These are phyloP conservation scores for Haematococcus lacustris DNA, from an alignment of 139 green algal species.

Conservation along the genomic window DNA sequence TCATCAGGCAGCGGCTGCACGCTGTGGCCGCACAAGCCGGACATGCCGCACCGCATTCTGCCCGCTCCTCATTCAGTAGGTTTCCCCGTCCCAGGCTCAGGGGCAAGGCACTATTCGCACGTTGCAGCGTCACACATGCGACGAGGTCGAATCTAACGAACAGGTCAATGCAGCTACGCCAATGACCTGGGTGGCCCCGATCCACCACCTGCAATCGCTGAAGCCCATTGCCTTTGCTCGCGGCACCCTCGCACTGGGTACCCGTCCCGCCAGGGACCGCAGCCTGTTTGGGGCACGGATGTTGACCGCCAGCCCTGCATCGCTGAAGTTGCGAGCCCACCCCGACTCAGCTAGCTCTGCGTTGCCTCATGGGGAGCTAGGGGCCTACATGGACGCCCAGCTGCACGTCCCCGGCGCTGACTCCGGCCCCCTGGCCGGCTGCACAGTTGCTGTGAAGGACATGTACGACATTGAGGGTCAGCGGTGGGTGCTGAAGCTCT, in stretches of 20 bases:
- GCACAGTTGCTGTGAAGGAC: constrained; percentile 52
- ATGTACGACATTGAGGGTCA: constrained; percentile 35
- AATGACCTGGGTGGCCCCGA: background rate
- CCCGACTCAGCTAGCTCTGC: background rate
- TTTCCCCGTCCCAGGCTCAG: background rate
- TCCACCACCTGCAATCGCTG: background rate
- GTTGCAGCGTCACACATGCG: background rate
- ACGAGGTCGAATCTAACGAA: background rate
- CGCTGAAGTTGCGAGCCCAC: background rate
- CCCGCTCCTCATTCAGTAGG: background rate
- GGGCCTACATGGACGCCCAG: constrained; percentile 16
- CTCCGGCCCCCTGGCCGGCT: constrained; percentile 21
- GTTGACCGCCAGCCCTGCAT: background rate
- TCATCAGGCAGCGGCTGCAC: background rate
- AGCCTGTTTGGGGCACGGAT: background rate
- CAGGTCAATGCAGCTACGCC: background rate
- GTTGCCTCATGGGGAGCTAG: background rate
- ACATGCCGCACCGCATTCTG: background rate
- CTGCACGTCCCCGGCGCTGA: background rate
- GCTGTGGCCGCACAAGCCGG: background rate
- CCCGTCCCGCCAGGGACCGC: background rate
- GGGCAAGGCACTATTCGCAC: background rate
- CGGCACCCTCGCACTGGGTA: background rate
- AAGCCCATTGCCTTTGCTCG: background rate
- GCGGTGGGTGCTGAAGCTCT: background rate